phyloP scores from a whole-genome alignment of 768 basidiomycete species.

The Rhodotorula toruloides region DNA sequence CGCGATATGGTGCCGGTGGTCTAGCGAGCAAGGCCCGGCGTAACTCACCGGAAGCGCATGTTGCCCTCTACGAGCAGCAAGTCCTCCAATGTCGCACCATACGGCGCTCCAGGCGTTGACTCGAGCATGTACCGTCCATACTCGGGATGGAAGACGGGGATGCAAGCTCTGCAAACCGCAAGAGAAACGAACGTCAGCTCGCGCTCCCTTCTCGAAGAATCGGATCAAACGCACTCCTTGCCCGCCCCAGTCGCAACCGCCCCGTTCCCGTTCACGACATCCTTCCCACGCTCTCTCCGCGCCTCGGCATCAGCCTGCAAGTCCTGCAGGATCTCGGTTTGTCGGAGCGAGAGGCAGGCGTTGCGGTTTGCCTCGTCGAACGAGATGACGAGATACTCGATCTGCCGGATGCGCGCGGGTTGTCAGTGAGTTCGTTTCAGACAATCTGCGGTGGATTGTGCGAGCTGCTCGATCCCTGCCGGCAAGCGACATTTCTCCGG shows the following conservation, averaged over 20 bases:
- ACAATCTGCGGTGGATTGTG: neutral
- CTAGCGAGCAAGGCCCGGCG: neutral
- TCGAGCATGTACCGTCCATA: constrained; percentile 99
- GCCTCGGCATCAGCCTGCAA: constrained; percentile 55
- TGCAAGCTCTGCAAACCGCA: constrained; percentile 51
- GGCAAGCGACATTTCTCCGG: neutral
- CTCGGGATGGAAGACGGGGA: constrained; percentile 94
- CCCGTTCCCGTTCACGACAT: constrained; percentile 1
- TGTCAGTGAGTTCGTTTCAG: neutral
- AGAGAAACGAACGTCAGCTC: neutral
- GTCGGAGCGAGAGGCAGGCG: constrained; percentile 85
- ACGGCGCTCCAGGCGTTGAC: constrained; percentile 91
- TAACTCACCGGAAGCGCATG: constrained; percentile 79
- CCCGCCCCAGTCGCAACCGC: neutral
- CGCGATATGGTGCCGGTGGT: too few species aligned
- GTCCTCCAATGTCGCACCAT: constrained; percentile 78
- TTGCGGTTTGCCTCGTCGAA: constrained; percentile 73
- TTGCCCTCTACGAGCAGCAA: constrained; percentile 84
- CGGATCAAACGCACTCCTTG: constrained; percentile 2
- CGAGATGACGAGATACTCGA: constrained; percentile 92
- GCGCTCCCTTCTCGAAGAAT: neutral
- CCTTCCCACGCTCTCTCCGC: constrained; percentile 39
- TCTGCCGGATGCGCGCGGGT: constrained; percentile 50
- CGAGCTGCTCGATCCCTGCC: neutral
- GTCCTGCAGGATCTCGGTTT: constrained; percentile 80